phyloP scores from a whole-genome alignment of 148 eudicot genomes.

The Camellia japonica region DNA sequence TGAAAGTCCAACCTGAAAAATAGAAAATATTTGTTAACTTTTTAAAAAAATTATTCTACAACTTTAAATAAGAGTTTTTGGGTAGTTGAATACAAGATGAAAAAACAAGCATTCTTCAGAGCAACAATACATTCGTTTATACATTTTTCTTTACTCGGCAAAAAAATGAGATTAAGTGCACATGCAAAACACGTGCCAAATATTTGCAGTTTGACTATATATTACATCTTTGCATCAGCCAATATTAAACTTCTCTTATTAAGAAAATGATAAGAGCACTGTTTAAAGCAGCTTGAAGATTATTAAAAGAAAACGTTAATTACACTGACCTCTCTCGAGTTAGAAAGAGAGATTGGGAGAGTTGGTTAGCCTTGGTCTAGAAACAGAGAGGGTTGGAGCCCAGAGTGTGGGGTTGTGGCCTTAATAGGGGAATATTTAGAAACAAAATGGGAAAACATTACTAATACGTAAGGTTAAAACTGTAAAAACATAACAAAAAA shows the following conservation, averaged over 20 bases:
- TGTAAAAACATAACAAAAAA: too few species aligned
- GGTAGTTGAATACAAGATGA: neutral
- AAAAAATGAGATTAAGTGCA: neutral
- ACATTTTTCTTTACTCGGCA: neutral
- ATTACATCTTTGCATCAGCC: neutral
- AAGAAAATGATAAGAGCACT: neutral
- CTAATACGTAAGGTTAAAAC: too few species aligned
- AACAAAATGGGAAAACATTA: too few species aligned
- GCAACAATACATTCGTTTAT: neutral
- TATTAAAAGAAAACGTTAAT: neutral
- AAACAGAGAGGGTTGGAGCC: too few species aligned
- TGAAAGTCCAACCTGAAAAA: constrained; percentile 74
- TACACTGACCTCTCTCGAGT: too few species aligned
- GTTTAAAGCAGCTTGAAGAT: neutral
- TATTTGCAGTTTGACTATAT: neutral
- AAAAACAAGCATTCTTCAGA: neutral
- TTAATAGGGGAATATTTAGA: too few species aligned
- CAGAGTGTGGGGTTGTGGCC: too few species aligned
- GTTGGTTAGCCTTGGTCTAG: too few species aligned
- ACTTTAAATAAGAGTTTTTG: neutral
- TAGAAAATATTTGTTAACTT: neutral
- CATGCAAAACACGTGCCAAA: neutral
- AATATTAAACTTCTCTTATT: neutral
- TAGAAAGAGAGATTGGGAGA: too few species aligned
- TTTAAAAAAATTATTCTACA: neutral